Base-by-base conservation (phyloP, 306 rosid species). In the Medicago ruthenica region DNA sequence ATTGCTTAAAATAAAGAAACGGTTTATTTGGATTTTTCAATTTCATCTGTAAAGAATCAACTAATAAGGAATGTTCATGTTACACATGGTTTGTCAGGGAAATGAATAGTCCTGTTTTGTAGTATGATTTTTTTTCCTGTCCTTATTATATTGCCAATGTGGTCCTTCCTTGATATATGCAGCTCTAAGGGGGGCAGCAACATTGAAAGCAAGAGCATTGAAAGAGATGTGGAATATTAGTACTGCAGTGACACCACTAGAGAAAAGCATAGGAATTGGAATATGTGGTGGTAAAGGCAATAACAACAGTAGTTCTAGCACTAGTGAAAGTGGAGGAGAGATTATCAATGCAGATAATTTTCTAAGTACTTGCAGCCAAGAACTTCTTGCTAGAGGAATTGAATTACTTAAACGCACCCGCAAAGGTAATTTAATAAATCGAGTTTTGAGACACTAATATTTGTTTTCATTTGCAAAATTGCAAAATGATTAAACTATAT, bases 171-270 rank as follows among this genome's bases (percentile, higher is more conserved):
- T 21, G 34, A 74, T 63, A 48, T 71, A 24, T 82, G 87, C 86
- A 93, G 98, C 98, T 78, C 86, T 93, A 77, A 70, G 98, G 20
- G 98, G 97, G 53, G 99, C 97, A 81, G 93, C 98, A 27, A 92
- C 98, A 12, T 84, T 96, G 57, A 96, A 90, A 80, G 93, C 98
- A 70, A 96, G 99, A 85, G 93, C 98, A 73, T 18, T 82, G 83
- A 96, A 96, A 79, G 99, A 96, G 78, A 92, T 86, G 69, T 90
- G 98, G 97, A 92, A 84, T 82, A 83, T 92, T 22, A 86, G 86
- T n/a, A 34, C 37, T 34, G 76, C 97, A 3, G 98, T 92, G 73
- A 79, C 92, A 15, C 98, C 99, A 53, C 76, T 89, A 64, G 98
- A 92, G 51, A 92, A 82, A 86, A 88, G 97, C 53, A 78, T 83